phyloP scores from a whole-genome alignment of 2,329 filamentous ascomycete genomes.

The Decorospora gaudefroyi region DNA sequence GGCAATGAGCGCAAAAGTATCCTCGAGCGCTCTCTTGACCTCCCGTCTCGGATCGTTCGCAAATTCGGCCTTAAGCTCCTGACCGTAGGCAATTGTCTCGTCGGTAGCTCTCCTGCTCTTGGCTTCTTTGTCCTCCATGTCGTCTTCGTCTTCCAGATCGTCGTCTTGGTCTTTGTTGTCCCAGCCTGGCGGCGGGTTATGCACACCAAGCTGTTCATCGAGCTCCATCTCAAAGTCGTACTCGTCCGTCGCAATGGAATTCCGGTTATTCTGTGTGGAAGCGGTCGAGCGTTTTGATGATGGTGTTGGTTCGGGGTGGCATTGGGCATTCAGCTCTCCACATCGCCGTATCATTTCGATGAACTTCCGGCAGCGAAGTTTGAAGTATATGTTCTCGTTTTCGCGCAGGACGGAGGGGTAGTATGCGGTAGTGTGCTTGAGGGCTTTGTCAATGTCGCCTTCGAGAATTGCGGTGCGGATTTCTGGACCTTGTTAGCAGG shows the following conservation, averaged over 20 bases:
- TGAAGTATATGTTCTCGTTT: slow-evolving; percentile 85
- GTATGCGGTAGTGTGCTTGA: slow-evolving; percentile 77
- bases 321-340: slow-evolving; percentile 50
- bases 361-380: slow-evolving; percentile 85
- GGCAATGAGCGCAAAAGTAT: slow-evolving; percentile 86
- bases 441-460: slow-evolving; percentile 86
- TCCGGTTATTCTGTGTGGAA: slow-evolving; percentile 34
- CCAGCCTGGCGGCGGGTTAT: slow-evolving; percentile 37
- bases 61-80: slow-evolving; percentile 77
- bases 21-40: slow-evolving; percentile 72
- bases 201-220: slow-evolving; percentile 56
- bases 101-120: slow-evolving; percentile 59
- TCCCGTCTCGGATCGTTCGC: slow-evolving; percentile 70
- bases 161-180: slow-evolving; percentile 40
- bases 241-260: slow-evolving; percentile 51
- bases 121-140: slow-evolving; percentile 38
- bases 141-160: slow-evolving; percentile 47
- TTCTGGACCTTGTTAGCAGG: slow-evolving; percentile 57
- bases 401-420: slow-evolving; percentile 81
- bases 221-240: slow-evolving; percentile 63
- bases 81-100: slow-evolving; percentile 78
- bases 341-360: slow-evolving; percentile 73
- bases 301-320: slow-evolving; percentile 29
- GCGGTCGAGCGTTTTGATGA: slow-evolving; percentile 38
- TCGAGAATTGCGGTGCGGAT: slow-evolving; percentile 87